These are phyloP conservation scores for Fusarium siculi DNA, from an alignment of 2,329 filamentous ascomycete species.

Conservation along the genomic window DNA sequence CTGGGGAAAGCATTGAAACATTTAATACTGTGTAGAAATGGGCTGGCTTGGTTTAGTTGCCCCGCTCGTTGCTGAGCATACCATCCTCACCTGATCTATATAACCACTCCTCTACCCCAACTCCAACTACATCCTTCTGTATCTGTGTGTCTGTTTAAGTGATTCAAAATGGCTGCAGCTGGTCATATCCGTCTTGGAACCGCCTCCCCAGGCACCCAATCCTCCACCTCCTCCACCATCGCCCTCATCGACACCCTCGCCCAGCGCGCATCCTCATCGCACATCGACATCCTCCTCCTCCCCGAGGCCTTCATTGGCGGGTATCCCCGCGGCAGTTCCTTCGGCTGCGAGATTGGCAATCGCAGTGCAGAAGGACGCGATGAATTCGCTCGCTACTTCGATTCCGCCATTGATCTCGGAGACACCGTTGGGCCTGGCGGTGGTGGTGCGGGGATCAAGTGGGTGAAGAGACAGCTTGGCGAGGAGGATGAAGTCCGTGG, in stretches of 20 bases:
- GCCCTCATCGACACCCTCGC: conserved; percentile 72
- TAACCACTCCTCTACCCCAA: background rate
- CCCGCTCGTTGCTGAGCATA: conserved; percentile 29
- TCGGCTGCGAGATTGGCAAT: conserved; percentile 79
- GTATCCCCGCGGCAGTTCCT: conserved; percentile 84
- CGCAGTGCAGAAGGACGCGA: conserved; percentile 78
- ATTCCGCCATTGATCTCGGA: conserved; percentile 81
- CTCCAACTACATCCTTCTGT: background rate
- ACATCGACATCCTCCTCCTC: conserved; percentile 79
- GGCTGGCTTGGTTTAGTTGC: conserved; percentile 6
- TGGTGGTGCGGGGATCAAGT: conserved; percentile 76
- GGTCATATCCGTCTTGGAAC: conserved; percentile 63
- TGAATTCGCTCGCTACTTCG: conserved; percentile 85
- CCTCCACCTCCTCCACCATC: conserved; percentile 70
- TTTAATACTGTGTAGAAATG: background rate
- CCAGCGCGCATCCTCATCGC: conserved; percentile 65
- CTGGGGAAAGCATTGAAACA: background rate
- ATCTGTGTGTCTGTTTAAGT: background rate
- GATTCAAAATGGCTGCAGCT: conserved; percentile 23
- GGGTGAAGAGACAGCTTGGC: conserved; percentile 71
- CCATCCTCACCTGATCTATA: conserved; percentile 7
- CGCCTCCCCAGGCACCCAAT: conserved; percentile 63
- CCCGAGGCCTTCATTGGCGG: conserved; percentile 94
- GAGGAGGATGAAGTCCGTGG: conserved; percentile 52
- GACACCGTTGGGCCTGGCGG: conserved; percentile 71